A percentile compares a stretch with the other conserved stretches of the same genome.
These are phyloP conservation scores for Starmerella geochares DNA, from an alignment of 805 yeast species.

Conservation along the genomic window DNA sequence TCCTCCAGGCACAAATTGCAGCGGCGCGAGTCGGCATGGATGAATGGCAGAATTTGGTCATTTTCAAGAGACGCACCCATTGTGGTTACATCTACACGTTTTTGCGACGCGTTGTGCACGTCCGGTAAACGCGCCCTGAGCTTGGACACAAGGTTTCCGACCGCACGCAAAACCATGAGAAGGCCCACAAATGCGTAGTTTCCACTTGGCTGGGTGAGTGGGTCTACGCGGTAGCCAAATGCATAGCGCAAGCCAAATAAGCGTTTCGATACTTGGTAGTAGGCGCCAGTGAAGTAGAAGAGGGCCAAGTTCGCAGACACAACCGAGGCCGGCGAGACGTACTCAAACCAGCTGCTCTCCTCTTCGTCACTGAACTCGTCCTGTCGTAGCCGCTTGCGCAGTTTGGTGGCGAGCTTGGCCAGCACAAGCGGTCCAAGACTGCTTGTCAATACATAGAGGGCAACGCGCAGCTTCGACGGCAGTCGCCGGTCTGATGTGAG, in stretches of 20 bases:
- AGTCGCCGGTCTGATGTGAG: constrained; percentile 24
- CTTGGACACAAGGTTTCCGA: constrained; percentile 18
- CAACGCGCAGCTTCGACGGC: constrained; percentile 34
- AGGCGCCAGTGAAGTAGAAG: constrained; percentile 74
- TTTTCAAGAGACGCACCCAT: constrained; percentile 47
- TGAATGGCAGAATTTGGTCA: constrained; percentile 47
- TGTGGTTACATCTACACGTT: constrained; percentile 3
- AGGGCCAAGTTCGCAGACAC: constrained; percentile 65
- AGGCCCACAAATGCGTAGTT: constrained; percentile 62
- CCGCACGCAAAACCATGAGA: constrained; percentile 30
- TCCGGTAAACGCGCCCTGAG: constrained; percentile 17
- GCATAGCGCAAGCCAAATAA: constrained; percentile 70
- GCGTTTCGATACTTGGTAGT: constrained; percentile 68
- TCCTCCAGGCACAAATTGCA: constrained; percentile 77
- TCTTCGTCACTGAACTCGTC: constrained; percentile 2
- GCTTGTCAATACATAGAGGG: constrained; percentile 51
- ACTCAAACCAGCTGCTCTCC: constrained; percentile 12
- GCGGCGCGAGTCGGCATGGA: constrained; percentile 57
- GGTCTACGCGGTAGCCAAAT: constrained; percentile 30
- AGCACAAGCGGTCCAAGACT: constrained; percentile 51
- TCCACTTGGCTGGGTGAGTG: constrained; percentile 27
- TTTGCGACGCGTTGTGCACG: constrained; percentile 16
- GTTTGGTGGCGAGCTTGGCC: constrained; percentile 20
- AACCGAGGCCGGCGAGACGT: constrained; percentile 32
- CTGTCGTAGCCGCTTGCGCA: constrained; percentile 20